phyloP scores from a whole-genome alignment of 78 protist species.

The Dictyostelium firmibasis region DNA sequence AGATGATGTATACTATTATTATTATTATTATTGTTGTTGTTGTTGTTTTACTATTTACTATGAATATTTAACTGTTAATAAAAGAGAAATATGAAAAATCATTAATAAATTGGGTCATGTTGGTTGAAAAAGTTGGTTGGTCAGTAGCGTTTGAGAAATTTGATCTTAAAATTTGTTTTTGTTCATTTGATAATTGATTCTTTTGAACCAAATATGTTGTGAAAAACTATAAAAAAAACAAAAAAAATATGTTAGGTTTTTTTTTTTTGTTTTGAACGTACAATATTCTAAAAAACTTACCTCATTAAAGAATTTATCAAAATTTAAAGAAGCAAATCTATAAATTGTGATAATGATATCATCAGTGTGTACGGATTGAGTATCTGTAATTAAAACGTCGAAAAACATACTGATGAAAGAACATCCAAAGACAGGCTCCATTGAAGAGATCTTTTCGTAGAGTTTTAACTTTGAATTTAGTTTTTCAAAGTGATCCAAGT shows the following conservation, averaged over 20 bases:
- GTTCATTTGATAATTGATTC: constrained; percentile 23
- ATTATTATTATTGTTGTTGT: not conserved
- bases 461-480: constrained; percentile 23
- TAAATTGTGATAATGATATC: constrained; percentile 46
- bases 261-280: too few relatives aligned
- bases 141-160: constrained; percentile 28
- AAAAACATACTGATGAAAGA: constrained; percentile 34
- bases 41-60: not conserved
- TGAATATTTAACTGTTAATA: constrained; percentile 4
- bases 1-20: not conserved
- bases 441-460: constrained; percentile 37
- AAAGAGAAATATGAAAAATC: constrained; percentile 51
- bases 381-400: constrained; percentile 6
- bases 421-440: constrained; percentile 49
- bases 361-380: constrained; percentile 30
- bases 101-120: constrained; percentile 35
- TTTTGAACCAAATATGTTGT: not conserved
- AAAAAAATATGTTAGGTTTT: not conserved
- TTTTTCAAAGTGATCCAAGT: constrained; percentile 50
- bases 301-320: constrained; percentile 59
- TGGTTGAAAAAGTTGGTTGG: constrained; percentile 49
- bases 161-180: constrained; percentile 15
- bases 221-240: not conserved
- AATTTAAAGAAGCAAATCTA: constrained; percentile 40
- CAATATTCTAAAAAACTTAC: constrained; percentile 21